Evolutionary conservation across 108 stramenopile species (phyloP).

Genomic region (Skeletonema potamos): DNA sequence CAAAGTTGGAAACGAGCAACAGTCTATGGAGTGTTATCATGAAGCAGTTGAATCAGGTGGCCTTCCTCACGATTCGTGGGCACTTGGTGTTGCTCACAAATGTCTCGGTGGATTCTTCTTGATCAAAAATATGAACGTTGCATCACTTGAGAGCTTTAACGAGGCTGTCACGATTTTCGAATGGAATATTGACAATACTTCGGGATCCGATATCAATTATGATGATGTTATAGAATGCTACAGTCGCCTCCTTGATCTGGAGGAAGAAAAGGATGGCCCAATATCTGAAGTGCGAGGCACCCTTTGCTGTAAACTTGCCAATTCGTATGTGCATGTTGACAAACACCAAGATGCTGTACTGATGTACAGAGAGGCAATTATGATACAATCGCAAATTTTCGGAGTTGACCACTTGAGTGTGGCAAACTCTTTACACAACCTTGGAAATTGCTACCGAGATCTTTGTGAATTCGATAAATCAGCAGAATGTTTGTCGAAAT

Average conservation of each 20-base stretch:
- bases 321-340: slow-evolving; percentile 35
- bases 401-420: slow-evolving; percentile 40
- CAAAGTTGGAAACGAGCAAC: slow-evolving; percentile 36
- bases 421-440: slow-evolving; percentile 51
- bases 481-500: slow-evolving; percentile 37
- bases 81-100: slow-evolving; percentile 44
- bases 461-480: slow-evolving; percentile 45
- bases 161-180: slow-evolving; percentile 50
- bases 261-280: slow-evolving; percentile 19
- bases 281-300: slow-evolving; percentile 32
- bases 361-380: slow-evolving; percentile 50
- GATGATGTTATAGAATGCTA: slow-evolving; percentile 42
- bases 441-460: slow-evolving; percentile 49
- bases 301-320: slow-evolving; percentile 50
- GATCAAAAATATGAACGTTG: slow-evolving; percentile 12
- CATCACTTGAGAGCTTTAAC: slow-evolving; percentile 33
- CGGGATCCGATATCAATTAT: slow-evolving; percentile 12
- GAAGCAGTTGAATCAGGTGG: slow-evolving; percentile 45
- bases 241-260: slow-evolving; percentile 35
- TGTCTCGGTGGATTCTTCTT: slow-evolving; percentile 31
- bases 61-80: slow-evolving; percentile 47
- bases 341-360: slow-evolving; percentile 44
- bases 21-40: slow-evolving; percentile 43
- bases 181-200: slow-evolving; percentile 22
- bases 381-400: slow-evolving; percentile 41